Evolutionary conservation across 495 filamentous ascomycete species (phyloP).

Genomic region (Penicillium mononematosum): DNA sequence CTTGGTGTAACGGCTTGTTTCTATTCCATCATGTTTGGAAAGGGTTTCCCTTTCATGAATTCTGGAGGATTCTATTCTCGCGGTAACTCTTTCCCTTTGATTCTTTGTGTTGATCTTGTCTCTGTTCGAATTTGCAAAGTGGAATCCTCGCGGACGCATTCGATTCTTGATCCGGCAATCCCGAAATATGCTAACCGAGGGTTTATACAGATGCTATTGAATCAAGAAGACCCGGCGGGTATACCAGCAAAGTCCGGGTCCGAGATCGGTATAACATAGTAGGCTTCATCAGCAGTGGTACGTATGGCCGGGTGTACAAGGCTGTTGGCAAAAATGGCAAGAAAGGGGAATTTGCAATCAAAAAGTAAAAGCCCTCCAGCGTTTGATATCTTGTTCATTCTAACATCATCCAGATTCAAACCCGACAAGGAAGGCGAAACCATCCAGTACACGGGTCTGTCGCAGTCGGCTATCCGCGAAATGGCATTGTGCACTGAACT

Average conservation of each 20-base stretch:
- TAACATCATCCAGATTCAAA: conserved; percentile 70
- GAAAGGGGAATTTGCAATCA: conserved; percentile 85
- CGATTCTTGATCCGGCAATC: conserved; percentile 15
- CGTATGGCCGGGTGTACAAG: conserved; percentile 99
- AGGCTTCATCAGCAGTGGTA: conserved; percentile 96
- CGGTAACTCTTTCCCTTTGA: conserved; percentile 45
- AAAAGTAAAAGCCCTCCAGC: conserved; percentile 58
- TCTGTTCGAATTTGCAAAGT: conserved; percentile 16
- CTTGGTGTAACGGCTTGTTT: conserved; percentile 5
- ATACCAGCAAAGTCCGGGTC: conserved; percentile 85
- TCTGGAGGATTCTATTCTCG: conserved; percentile 49
- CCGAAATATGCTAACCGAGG: conserved; percentile 11
- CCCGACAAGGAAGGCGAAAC: conserved; percentile 97
- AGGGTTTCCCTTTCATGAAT: conserved; percentile 44
- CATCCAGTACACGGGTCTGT: conserved; percentile 94
- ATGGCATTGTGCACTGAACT: conserved; percentile 98
- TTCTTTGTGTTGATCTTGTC: conserved; percentile 10
- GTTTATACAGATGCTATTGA: conserved; percentile 36
- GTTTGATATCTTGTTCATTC: conserved; percentile 7
- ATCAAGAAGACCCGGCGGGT: conserved; percentile 50
- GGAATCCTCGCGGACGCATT: conserved; percentile 7
- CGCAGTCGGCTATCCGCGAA: conserved; percentile 93
- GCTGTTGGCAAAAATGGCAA: conserved; percentile 76
- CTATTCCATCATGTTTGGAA: conserved; percentile 44
- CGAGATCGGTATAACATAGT: conserved; percentile 91